Percentiles rank a stretch among this genome's conserved stretches.
Conservation (phyloP, 208 protist genomes). For the Leishmania tropica region DNA sequence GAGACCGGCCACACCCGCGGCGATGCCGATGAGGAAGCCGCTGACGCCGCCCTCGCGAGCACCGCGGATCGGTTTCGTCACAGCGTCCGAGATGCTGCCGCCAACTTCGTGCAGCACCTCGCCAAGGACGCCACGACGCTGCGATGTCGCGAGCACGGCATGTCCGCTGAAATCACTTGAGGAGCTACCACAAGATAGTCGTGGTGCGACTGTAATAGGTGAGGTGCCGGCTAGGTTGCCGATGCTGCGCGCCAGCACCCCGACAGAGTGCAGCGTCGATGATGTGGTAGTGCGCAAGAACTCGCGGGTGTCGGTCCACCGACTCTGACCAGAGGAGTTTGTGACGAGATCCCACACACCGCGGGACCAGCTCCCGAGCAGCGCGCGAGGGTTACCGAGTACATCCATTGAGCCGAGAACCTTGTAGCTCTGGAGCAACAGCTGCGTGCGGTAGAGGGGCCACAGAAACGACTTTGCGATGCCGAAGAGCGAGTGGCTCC, state of each 20-base stretch:
- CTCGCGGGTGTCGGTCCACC: conserved; percentile 45
- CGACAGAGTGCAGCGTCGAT: conserved; percentile 75
- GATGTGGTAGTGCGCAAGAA: conserved; percentile 61
- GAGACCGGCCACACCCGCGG: conserved; percentile 58
- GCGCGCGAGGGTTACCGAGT: conserved; percentile 70
- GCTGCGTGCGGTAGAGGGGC: conserved; percentile 57
- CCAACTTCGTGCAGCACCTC: conserved; percentile 44
- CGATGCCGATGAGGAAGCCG: conserved; percentile 62
- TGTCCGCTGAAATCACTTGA: background rate
- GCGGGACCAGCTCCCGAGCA: conserved; percentile 56
- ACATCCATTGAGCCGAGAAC: conserved; percentile 76
- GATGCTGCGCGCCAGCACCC: conserved; percentile 61
- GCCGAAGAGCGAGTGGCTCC: conserved; percentile 19
- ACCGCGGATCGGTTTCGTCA: conserved; percentile 46
- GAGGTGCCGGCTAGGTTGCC: conserved; percentile 36
- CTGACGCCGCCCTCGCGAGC: conserved; percentile 44
- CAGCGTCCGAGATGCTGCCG: conserved; percentile 45
- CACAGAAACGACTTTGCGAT: conserved; percentile 43
- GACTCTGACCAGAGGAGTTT: conserved; percentile 36
- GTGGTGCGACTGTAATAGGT: background rate
- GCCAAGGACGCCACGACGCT: conserved; percentile 31
- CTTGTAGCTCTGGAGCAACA: conserved; percentile 77
- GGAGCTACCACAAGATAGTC: background rate
- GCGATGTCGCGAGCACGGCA: background rate
- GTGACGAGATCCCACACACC: conserved; percentile 63